Conservation (phyloP, 306 rosid genomes). For the Ormosia emarginata region DNA sequence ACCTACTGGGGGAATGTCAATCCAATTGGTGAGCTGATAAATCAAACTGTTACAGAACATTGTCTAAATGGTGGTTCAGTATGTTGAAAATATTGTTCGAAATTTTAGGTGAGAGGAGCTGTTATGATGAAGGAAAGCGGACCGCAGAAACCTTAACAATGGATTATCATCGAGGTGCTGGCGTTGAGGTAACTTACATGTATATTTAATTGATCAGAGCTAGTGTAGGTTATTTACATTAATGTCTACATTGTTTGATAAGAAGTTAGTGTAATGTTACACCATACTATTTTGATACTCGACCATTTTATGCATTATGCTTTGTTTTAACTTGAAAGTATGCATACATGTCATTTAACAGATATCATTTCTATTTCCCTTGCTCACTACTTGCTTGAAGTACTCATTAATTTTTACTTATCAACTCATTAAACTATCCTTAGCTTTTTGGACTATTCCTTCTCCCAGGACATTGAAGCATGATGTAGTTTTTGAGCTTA, state of each 20-base stretch:
- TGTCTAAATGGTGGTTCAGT: background rate
- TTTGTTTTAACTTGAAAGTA: slow-evolving; percentile 1
- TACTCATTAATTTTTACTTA: background rate
- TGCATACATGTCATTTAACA: background rate
- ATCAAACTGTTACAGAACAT: background rate
- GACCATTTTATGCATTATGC: background rate
- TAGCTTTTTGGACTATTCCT: background rate
- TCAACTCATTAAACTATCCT: background rate
- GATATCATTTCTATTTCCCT: background rate
- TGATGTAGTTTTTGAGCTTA: background rate
- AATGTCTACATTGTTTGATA: background rate
- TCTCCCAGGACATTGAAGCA: background rate
- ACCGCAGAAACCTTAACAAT: slow-evolving; percentile 90
- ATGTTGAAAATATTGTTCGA: background rate
- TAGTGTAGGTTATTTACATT: background rate
- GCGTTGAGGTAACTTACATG: slow-evolving; percentile 66
- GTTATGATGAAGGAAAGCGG: slow-evolving; percentile 97
- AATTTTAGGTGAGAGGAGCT: slow-evolving; percentile 84
- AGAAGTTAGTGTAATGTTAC: background rate
- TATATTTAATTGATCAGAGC: background rate
- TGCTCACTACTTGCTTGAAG: background rate
- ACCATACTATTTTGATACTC: background rate
- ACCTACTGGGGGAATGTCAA: slow-evolving; percentile 98
- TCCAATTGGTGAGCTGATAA: slow-evolving; percentile 71
- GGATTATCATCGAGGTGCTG: slow-evolving; percentile 99